phyloP scores from a whole-genome alignment of 2,329 filamentous ascomycete species.

The Curvularia sp. region DNA sequence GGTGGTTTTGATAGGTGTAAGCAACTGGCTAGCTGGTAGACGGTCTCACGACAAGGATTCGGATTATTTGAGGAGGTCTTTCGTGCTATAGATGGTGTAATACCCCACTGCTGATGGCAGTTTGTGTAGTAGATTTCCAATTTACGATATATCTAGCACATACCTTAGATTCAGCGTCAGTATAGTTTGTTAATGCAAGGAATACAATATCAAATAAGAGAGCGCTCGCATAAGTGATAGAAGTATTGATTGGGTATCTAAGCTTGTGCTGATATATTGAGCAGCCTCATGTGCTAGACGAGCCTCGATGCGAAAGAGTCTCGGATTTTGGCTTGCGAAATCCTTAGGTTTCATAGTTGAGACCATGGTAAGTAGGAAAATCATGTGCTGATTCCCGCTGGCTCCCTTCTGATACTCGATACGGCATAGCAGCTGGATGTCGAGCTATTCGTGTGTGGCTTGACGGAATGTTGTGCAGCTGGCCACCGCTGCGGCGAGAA shows the following conservation, averaged over 20 bases:
- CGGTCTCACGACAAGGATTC: neutral
- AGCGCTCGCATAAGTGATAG: neutral
- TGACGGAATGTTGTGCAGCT: neutral
- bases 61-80: neutral
- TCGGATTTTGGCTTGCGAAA: neutral
- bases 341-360: neutral
- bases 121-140: neutral
- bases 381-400: neutral
- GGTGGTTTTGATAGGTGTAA: conserved; percentile 87
- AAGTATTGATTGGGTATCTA: neutral
- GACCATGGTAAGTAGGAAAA: neutral
- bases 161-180: neutral
- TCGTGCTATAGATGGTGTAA: neutral
- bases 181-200: neutral
- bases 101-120: neutral
- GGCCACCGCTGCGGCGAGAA: neutral
- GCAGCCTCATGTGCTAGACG: neutral
- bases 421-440: neutral
- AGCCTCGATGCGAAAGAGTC: neutral
- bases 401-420: neutral
- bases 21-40: conserved; percentile 85
- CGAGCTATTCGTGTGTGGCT: too few species aligned
- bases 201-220: neutral
- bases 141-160: neutral
- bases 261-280: neutral